phyloP scores from a whole-genome alignment of 1,284 basidiomycete genomes.

The Ceratorhiza oryzae-sativae region DNA sequence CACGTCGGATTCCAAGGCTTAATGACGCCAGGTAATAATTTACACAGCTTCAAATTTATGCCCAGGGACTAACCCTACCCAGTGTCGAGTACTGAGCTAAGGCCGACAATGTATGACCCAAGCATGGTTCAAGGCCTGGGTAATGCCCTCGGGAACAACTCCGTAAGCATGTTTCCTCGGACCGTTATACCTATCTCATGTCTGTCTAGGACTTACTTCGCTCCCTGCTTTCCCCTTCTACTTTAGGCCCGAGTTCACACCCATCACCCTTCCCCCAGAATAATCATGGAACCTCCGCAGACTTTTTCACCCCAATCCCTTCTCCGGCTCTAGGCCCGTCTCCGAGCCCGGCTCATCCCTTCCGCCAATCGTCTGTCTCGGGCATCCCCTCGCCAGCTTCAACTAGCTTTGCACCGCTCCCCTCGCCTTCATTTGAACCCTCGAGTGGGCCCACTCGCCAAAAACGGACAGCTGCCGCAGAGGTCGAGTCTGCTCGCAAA shows the following conservation, averaged over 20 bases:
- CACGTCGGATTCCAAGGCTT: conserved; percentile 61
- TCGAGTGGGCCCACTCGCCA: conserved; percentile 44
- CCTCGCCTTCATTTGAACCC: conserved; percentile 40
- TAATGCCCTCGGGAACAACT: conserved; percentile 61
- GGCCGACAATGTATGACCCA: conserved; percentile 52
- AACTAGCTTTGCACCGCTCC: conserved; percentile 47
- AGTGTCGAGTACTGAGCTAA: conserved; percentile 72
- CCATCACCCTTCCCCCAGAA: conserved; percentile 47
- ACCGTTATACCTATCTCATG: neutral
- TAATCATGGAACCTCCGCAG: conserved; percentile 51
- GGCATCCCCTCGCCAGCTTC: conserved; percentile 46
- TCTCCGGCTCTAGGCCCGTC: conserved; percentile 61
- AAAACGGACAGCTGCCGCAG: conserved; percentile 26
- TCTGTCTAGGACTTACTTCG: conserved; percentile 35
- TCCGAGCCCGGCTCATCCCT: conserved; percentile 45
- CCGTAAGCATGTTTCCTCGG: conserved; percentile 41
- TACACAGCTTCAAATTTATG: conserved; percentile 12
- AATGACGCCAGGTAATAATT: conserved; percentile 74
- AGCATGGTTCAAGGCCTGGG: conserved; percentile 64
- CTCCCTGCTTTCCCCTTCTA: conserved; percentile 48
- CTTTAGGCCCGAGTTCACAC: conserved; percentile 43
- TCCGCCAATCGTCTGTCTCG: conserved; percentile 44
- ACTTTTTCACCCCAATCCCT: conserved; percentile 63
- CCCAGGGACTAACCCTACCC: conserved; percentile 13
- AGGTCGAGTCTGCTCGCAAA: conserved; percentile 47